Base-by-base conservation (phyloP, 202 grass and related monocot species). In the Dendrocalamus latiflorus region DNA sequence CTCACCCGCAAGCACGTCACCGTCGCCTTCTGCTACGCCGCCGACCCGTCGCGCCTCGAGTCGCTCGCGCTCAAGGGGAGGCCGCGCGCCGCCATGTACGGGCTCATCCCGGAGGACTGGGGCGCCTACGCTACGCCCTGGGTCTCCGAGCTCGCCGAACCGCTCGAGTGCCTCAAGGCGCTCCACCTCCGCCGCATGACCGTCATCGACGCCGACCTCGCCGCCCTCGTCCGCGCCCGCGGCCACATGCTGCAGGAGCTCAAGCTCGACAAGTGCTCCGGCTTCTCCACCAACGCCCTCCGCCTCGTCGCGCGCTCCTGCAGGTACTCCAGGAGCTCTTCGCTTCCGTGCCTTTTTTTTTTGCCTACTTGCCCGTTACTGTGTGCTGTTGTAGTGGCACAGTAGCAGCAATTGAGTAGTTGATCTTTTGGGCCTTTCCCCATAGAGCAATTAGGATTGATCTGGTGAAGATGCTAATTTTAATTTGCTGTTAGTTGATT, bases 251-350 rank as follows among this genome's bases (percentile, higher is more conserved):
- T 95, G 11, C 87, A 79, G 70, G 89, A 82, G 76, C 82, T 95
- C 63, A 91, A 84, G 90, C 90, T 95, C 30, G 93, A 95, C 66
- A 95, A 95, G 86, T 95, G 93, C 90, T 89, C 86, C 53, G 90
- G 72, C 2, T 95, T 95, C 85, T 95, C 90, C 34, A 95, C 93
- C 15, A 68, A 93, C 60, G 65, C 79, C 4, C 93, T 95, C 21
- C 70, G 60, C 68, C 83, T 91, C 44, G 53, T 93, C 72, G 83
- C 90, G 0, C 90, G 88, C 57, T 90, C 87, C 63, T 95, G 93
- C 93, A 93, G 87, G 93, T 94, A 83, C 4, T 38, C 3, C 12
- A 25, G 9, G 47, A n/a, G 15, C 54, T 49, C 1, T 74, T 9
- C 1, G 3, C 12, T 48, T 38, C 47, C 26, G 2, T 33, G 28